Evolutionary conservation across 345 rosid genomes (phyloP).

Genomic region (Hevea brasiliensis): DNA sequence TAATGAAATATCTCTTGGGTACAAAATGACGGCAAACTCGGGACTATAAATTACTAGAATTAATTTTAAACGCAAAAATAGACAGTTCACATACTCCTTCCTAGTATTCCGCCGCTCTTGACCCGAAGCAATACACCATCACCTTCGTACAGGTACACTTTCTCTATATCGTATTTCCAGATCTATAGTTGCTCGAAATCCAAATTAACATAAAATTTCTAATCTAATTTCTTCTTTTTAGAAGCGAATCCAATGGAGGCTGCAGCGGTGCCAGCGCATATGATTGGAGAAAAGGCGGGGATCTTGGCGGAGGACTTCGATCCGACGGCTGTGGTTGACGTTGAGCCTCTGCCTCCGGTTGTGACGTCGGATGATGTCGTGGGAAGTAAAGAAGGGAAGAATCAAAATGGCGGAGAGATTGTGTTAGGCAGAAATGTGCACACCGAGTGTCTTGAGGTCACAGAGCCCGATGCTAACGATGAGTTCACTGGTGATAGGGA

Average conservation of each 20-base stretch:
- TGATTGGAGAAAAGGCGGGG: slow-evolving; percentile 3
- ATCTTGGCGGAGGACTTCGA: slow-evolving; percentile 37
- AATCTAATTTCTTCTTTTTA: not conserved
- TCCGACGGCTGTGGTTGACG: slow-evolving; percentile 35
- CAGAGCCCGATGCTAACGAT: slow-evolving; percentile 88
- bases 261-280: not conserved
- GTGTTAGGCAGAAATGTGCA: slow-evolving; percentile 83
- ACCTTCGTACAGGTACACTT: too few relatives aligned
- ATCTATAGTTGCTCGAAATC: too few relatives aligned
- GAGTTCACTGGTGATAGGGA: slow-evolving; percentile 89
- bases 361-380: slow-evolving; percentile 17
- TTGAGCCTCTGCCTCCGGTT: slow-evolving; percentile 53
- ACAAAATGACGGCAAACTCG: too few relatives aligned
- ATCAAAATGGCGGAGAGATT: slow-evolving; percentile 50
- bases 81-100: too few relatives aligned
- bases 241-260: slow-evolving; percentile 2
- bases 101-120: too few relatives aligned
- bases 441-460: slow-evolving; percentile 74
- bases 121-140: too few relatives aligned
- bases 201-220: too few relatives aligned
- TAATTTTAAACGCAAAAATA: too few relatives aligned
- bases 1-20: too few relatives aligned
- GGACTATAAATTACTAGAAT: too few relatives aligned
- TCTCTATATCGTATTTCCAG: too few relatives aligned
- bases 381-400: slow-evolving; percentile 14